A percentile compares a stretch with the other conserved stretches of the same genome.
phyloP scores from a whole-genome alignment of 2,329 filamentous ascomycete species.

The Davidsoniella australis region DNA sequence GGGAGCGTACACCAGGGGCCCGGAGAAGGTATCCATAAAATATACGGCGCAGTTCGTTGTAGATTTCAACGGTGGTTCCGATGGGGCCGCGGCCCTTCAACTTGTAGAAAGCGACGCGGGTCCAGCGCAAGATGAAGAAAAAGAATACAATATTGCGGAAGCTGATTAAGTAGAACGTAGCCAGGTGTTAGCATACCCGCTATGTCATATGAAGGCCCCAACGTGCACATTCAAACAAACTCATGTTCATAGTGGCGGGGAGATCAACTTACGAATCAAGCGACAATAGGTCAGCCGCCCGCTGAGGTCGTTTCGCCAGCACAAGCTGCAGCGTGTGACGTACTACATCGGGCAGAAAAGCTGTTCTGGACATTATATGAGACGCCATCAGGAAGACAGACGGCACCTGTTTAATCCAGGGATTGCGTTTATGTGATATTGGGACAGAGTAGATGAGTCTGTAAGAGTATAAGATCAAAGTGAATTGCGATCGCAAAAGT shows the following conservation, averaged over 20 bases:
- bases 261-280: constrained; percentile 9
- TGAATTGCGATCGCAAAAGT: not conserved
- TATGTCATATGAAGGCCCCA: not conserved
- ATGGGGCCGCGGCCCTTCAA: constrained; percentile 76
- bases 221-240: not conserved
- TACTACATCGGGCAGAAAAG: constrained; percentile 8
- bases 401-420: not conserved
- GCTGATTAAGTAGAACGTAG: constrained; percentile 24
- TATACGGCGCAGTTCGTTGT: constrained; percentile 51
- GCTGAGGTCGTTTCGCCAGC: constrained; percentile 6
- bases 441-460: not conserved
- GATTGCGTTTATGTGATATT: not conserved
- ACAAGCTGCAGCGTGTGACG: constrained; percentile 8
- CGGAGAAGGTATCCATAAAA: constrained; percentile 75
- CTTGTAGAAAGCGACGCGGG: constrained; percentile 64
- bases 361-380: not conserved
- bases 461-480: not conserved
- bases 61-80: constrained; percentile 60
- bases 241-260: not conserved
- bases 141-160: constrained; percentile 78
- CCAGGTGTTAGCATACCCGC: not conserved
- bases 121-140: constrained; percentile 71
- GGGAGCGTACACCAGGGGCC: constrained; percentile 67
- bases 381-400: not conserved
- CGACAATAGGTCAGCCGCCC: constrained; percentile 6